These are phyloP conservation scores for Neophaeococcomyces aloes DNA, from an alignment of 2,329 filamentous ascomycete species.

Conservation along the genomic window DNA sequence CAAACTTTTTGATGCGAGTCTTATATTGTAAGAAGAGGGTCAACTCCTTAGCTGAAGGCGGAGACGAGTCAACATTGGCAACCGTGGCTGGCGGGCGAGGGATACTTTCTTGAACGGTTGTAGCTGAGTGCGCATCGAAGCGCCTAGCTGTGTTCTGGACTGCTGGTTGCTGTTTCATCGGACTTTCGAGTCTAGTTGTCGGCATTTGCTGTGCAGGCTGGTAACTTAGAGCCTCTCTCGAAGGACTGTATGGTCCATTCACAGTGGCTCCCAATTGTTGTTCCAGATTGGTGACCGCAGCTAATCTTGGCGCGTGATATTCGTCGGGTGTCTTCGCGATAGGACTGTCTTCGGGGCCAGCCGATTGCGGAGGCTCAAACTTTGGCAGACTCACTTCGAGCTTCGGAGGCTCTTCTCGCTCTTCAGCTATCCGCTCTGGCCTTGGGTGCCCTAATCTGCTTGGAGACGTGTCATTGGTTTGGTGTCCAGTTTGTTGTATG, in stretches of 20 bases:
- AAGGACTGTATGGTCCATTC: conserved; percentile 43
- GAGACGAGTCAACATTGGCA: conserved; percentile 53
- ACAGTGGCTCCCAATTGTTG: conserved; percentile 45
- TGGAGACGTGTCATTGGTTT: conserved; percentile 48
- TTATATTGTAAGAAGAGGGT: conserved; percentile 56
- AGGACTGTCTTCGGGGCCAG: conserved; percentile 33
- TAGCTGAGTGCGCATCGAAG: background rate
- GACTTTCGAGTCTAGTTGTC: background rate
- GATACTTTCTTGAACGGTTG: background rate
- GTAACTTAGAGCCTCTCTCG: conserved; percentile 27
- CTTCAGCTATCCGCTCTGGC: conserved; percentile 51
- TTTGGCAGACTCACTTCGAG: conserved; percentile 22
- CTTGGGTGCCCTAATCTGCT: conserved; percentile 39
- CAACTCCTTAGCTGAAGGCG: conserved; percentile 71
- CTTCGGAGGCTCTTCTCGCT: conserved; percentile 30
- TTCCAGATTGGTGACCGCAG: conserved; percentile 30
- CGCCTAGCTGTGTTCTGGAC: background rate
- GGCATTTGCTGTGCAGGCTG: background rate
- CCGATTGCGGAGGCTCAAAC: conserved; percentile 28
- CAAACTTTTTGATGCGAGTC: conserved; percentile 22
- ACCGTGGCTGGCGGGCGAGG: conserved; percentile 40
- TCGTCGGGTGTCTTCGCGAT: conserved; percentile 55
- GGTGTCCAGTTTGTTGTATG: conserved; percentile 28
- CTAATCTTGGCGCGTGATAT: conserved; percentile 38
- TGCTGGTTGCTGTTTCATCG: background rate